Conservation (phyloP, 1,284 basidiomycete species). For the Ceratobasidium sp. region DNA sequence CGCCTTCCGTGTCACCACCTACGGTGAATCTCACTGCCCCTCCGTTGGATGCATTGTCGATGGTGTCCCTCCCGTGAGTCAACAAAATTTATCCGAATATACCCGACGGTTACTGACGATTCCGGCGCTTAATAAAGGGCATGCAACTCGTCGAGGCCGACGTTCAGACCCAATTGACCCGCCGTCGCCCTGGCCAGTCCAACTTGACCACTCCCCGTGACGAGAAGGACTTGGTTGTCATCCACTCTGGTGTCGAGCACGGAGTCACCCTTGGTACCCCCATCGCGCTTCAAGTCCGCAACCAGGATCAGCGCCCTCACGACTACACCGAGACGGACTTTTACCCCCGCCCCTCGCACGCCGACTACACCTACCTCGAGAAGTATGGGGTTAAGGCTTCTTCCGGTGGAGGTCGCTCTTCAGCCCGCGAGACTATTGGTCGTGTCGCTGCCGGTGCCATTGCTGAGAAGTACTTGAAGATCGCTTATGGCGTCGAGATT, state of each 20-base stretch:
- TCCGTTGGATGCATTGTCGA: slow-evolving; percentile 98
- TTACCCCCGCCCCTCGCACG: slow-evolving; percentile 96
- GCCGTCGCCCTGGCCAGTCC: slow-evolving; percentile 93
- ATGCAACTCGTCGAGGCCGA: slow-evolving; percentile 79
- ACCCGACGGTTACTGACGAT: slow-evolving; percentile 9
- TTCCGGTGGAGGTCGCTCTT: slow-evolving; percentile 92
- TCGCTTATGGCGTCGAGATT: slow-evolving; percentile 89
- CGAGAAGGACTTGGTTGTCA: slow-evolving; percentile 92
- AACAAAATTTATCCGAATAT: slow-evolving; percentile 1
- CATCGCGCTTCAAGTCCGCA: slow-evolving; percentile 92
- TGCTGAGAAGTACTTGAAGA: slow-evolving; percentile 92
- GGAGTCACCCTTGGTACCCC: slow-evolving; percentile 97
- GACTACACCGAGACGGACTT: slow-evolving; percentile 99
- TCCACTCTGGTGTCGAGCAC: slow-evolving; percentile 93
- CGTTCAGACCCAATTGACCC: slow-evolving; percentile 89
- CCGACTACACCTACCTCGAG: slow-evolving; percentile 97
- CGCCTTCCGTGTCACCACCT: slow-evolving; percentile 93
- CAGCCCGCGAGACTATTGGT: slow-evolving; percentile 95
- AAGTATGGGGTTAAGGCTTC: slow-evolving; percentile 98
- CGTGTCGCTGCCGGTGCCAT: slow-evolving; percentile 98
- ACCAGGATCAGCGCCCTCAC: slow-evolving; percentile 97
- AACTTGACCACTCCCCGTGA: slow-evolving; percentile 96
- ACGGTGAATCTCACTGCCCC: slow-evolving; percentile 96
- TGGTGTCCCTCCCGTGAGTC: slow-evolving; percentile 89
- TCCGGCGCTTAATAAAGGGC: slow-evolving; percentile 61